Base-by-base conservation (phyloP, 441 rosid species). In the Bocquillonia castaneifolia region DNA sequence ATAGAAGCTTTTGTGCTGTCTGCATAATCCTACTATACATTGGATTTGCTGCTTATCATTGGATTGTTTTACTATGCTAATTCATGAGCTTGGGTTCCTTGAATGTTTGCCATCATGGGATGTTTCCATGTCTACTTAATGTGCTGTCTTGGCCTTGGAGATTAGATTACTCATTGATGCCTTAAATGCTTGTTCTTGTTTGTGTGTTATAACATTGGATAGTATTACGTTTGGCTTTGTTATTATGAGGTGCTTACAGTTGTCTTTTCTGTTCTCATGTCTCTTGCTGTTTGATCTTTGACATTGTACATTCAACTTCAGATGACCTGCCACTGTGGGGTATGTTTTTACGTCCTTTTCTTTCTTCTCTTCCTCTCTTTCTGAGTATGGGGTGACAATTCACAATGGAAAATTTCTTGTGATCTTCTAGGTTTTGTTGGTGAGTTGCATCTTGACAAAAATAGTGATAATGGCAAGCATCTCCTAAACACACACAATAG, bases 281-380 rank as follows among this genome's bases (percentile, higher is more conserved):
- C 63, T 66, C 51, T 59, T 76, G 74, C 63, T 72, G 68, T 72
- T 47, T 59, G 57, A 47, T 54, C 64, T 55, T 58, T 70, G 82
- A 52, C 29, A 14, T 59, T 48, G 72, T 75, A 74, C 59, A 71
- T 76, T 79, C 78, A 68, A 81, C 69, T 63, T 78, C 93, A 93
- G 98, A 93, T 83, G 98, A 93, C 80, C 91, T 93, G 79, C 98
- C 98, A 70, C 75, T 93, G 71, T 89, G 93, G 96, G 96, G 97
- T 93, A 91, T 68, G 88, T 64, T 51, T 55, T 76, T 44, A 20
- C 47, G 60, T 32, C 12, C 68, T 65, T 10, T 40, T 56, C 54
- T 37, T 45, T 44, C 64, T 34, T 66, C 34, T 55, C 14, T 54
- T 37, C 26, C 12, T 22, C 54, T 47, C 23, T 29, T 18, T 45